Conservation (phyloP, 345 rosid species). For the Brassica cretica region DNA sequence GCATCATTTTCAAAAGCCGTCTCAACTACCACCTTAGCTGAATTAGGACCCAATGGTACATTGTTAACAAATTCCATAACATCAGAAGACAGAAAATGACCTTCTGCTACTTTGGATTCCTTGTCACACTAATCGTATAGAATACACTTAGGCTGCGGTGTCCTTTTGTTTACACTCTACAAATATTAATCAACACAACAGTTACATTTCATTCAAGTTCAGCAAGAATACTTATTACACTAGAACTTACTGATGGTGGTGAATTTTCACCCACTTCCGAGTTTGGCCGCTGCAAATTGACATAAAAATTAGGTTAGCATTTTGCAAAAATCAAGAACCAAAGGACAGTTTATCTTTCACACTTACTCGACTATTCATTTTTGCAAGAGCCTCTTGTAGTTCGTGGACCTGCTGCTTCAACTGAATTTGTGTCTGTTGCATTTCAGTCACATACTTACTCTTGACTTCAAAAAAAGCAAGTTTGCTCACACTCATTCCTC, state of each 20-base stretch:
- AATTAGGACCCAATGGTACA: background rate
- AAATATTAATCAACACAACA: background rate
- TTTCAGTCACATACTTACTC: no score
- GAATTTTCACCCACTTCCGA: background rate
- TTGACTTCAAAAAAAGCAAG: background rate
- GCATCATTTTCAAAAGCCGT: background rate
- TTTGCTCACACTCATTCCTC: background rate
- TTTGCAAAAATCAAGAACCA: no score
- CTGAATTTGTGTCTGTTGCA: no score
- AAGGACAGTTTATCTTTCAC: no score
- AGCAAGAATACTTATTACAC: background rate
- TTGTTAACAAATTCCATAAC: background rate
- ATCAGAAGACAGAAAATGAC: constrained; percentile 2
- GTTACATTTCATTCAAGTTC: background rate
- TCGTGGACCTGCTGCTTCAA: no score
- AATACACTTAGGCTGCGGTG: background rate
- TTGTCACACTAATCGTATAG: background rate
- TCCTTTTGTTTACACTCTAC: background rate
- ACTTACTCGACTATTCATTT: no score
- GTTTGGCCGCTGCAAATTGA: background rate
- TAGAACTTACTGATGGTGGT: background rate
- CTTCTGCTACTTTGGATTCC: background rate
- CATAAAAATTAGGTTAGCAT: background rate
- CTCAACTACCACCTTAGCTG: background rate
- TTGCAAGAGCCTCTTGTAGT: no score